Base-by-base conservation (phyloP, 1,284 basidiomycete genomes). In the Ustanciosporium gigantosporum region DNA sequence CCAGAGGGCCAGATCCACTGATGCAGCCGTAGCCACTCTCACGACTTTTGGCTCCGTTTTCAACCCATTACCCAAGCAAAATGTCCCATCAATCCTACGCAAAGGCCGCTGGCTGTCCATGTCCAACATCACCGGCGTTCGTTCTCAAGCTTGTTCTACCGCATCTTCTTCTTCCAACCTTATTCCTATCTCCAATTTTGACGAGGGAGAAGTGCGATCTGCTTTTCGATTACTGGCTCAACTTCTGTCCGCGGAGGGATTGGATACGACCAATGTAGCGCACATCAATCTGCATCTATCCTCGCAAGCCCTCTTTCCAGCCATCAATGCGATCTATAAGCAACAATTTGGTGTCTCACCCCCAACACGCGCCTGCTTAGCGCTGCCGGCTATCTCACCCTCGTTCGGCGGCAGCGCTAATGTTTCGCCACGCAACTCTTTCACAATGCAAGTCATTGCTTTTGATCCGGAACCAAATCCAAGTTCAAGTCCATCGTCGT, bases 341-440 rank as follows among this genome's bases (percentile, higher is more conserved):
- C 82, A 83, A 3, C 89, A 86, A 74, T 98, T 98, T 75, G 91
- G 91, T 1, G 84, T 85, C 8, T 92, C 90, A 25, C 95, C 95
- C 0, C 94, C 95, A 1, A 87, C 91, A 2, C 86, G 95, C 6
- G 93, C 92, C 13, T 95, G 91, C 73, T 88, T 98, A 4, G 88
- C 87, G 2, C 85, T 91, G 1, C n/a, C n/a, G n/a, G 23, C 13
- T 13, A 38, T 49, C 5, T 46, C 48, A 11, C 32, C 7, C 8
- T 24, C n/a, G 13, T 3, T 23, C n/a, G 9, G 20, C 17, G 11
- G 34, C 9, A 6, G 35, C 25, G 16, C 22, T 27, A 42, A 19
- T 7, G n/a, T n/a, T n/a, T n/a, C n/a, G n/a, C 23, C 34, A 7
- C 16, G 34, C 16, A n/a, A n/a, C n/a, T n/a, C n/a, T n/a, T 35